phyloP scores from a whole-genome alignment of 1,284 basidiomycete genomes.

The Cutaneotrichosporon mucoides region DNA sequence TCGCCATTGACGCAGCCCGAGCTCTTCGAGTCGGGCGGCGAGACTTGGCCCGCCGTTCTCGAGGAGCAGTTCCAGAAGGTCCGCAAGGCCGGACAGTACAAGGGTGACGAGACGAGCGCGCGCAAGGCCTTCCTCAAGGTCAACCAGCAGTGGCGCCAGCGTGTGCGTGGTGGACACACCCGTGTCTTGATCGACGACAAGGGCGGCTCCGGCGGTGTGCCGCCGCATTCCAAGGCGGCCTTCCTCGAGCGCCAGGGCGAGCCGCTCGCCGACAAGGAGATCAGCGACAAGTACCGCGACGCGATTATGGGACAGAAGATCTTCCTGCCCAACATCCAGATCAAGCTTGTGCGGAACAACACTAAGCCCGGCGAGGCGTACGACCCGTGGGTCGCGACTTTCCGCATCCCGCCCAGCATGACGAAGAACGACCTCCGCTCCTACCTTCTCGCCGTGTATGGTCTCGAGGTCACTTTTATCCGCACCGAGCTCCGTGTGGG shows the following conservation, averaged over 20 bases:
- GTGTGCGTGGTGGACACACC: constrained; percentile 32
- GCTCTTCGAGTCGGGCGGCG: constrained; percentile 14
- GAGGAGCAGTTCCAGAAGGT: constrained; percentile 40
- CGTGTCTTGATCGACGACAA: neutral
- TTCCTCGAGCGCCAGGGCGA: constrained; percentile 14
- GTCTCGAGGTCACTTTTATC: constrained; percentile 83
- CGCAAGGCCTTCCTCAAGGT: constrained; percentile 36
- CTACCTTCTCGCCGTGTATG: constrained; percentile 78
- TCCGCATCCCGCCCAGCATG: constrained; percentile 73
- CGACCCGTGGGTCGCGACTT: constrained; percentile 91
- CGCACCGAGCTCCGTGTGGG: constrained; percentile 83
- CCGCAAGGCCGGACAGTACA: constrained; percentile 25
- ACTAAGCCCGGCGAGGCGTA: constrained; percentile 73
- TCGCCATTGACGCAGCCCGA: constrained; percentile 25
- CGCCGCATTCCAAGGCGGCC: constrained; percentile 6
- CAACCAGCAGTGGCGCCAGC: constrained; percentile 33
- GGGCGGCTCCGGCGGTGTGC: neutral
- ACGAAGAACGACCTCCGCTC: constrained; percentile 89
- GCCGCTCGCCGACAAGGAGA: neutral
- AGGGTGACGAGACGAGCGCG: constrained; percentile 31
- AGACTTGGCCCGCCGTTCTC: constrained; percentile 31
- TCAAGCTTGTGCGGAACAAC: constrained; percentile 78
- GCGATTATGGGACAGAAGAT: constrained; percentile 70
- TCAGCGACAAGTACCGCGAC: constrained; percentile 9
- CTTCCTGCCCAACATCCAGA: constrained; percentile 82